Evolutionary conservation across 1,284 basidiomycete species (phyloP).

Genomic region (Marasmius sp.): DNA sequence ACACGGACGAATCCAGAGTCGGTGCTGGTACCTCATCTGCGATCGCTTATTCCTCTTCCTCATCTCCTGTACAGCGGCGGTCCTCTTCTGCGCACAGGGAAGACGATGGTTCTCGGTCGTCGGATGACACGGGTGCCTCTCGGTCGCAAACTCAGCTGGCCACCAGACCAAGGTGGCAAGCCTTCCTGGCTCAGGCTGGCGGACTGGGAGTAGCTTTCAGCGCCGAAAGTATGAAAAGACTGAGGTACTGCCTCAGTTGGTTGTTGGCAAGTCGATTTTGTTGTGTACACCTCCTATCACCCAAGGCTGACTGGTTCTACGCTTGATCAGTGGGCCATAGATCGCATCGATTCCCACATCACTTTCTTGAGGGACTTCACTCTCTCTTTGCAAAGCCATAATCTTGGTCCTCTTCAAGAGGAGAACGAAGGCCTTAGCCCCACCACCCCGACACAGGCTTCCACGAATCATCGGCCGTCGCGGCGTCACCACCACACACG

Average conservation of each 20-base stretch:
- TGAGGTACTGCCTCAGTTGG: slow-evolving; percentile 89
- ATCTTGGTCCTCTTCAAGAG: slow-evolving; percentile 1
- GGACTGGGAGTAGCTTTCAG: slow-evolving; percentile 86
- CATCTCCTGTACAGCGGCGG: neutral
- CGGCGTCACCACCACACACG: slow-evolving; percentile 31
- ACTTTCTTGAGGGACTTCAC: slow-evolving; percentile 82
- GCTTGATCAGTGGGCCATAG: slow-evolving; percentile 72
- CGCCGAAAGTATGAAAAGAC: slow-evolving; percentile 85
- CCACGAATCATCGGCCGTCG: slow-evolving; percentile 6
- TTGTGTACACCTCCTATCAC: neutral
- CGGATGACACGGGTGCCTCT: too few species aligned
- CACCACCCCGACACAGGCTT: slow-evolving; percentile 17
- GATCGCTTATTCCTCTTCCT: neutral
- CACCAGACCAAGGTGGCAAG: slow-evolving; percentile 75
- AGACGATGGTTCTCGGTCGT: neutral
- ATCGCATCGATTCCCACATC: slow-evolving; percentile 87
- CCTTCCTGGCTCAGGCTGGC: slow-evolving; percentile 84
- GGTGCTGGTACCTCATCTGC: neutral
- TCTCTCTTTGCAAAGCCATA: slow-evolving; percentile 56
- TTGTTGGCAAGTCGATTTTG: slow-evolving; percentile 59
- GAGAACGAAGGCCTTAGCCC: neutral
- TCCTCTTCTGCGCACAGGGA: neutral
- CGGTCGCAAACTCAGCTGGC: slow-evolving; percentile 6
- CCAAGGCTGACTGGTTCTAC: neutral
- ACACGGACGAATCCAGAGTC: neutral